phyloP scores from a whole-genome alignment of 306 rosid genomes.

The Malus sylvestris region DNA sequence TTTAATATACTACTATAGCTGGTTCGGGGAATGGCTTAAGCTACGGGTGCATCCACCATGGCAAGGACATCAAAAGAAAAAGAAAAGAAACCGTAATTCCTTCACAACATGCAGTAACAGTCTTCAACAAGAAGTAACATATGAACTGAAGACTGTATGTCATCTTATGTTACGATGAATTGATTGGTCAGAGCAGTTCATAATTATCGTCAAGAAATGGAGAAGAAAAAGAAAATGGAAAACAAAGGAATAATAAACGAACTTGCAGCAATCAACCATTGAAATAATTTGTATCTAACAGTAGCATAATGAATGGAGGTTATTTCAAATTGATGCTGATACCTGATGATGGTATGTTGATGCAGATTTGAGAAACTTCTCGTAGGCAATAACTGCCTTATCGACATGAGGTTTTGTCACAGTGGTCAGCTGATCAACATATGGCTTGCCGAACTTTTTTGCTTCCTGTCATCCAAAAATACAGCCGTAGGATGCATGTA shows the following conservation, averaged over 20 bases:
- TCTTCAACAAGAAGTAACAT: background rate
- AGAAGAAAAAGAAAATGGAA: background rate
- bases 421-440: constrained; percentile 69
- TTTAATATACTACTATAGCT: background rate
- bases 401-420: constrained; percentile 78
- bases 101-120: background rate
- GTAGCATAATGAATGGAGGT: constrained; percentile 1
- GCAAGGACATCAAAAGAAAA: background rate
- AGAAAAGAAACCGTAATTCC: background rate
- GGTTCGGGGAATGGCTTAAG: background rate
- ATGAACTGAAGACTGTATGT: background rate
- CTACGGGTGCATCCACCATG: background rate
- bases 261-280: background rate
- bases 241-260: too few relatives aligned
- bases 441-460: constrained; percentile 75
- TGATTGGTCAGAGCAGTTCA: background rate
- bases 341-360: constrained; percentile 80
- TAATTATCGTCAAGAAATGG: background rate
- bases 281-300: background rate
- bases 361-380: constrained; percentile 75
- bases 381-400: constrained; percentile 49
- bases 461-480: constrained; percentile 55
- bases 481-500: constrained; percentile 17
- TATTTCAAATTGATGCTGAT: constrained; percentile 1
- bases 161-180: background rate